These are phyloP conservation scores for Poterioochromonas sp. DNA, from an alignment of 352 stramenopile genomes.

Conservation along the genomic window DNA sequence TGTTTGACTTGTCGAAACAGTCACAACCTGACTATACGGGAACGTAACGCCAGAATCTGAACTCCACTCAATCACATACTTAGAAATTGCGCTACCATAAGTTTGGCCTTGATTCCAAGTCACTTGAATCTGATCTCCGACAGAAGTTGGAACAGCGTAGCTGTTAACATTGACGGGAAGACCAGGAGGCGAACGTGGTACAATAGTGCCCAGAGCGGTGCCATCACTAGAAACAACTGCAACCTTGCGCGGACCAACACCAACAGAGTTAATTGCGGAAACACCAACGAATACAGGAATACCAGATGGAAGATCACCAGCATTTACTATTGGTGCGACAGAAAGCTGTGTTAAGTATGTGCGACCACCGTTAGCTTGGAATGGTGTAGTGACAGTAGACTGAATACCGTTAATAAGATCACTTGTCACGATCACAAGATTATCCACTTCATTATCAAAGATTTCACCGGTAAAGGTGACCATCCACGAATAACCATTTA, in stretches of 20 bases:
- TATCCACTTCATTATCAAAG: slow-evolving; percentile 47
- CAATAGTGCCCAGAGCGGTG: slow-evolving; percentile 35
- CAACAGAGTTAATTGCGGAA: slow-evolving; percentile 70
- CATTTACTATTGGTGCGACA: slow-evolving; percentile 45
- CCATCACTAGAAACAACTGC: slow-evolving; percentile 47
- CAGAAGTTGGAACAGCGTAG: slow-evolving; percentile 62
- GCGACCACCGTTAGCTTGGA: not conserved
- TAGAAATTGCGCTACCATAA: slow-evolving; percentile 58
- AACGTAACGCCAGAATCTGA: slow-evolving; percentile 52
- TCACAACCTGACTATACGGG: slow-evolving; percentile 11
- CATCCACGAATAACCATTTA: slow-evolving; percentile 55
- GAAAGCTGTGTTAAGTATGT: not conserved
- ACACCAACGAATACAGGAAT: slow-evolving; percentile 76
- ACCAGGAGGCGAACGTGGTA: slow-evolving; percentile 57
- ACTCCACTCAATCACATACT: slow-evolving; percentile 75
- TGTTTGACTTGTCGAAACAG: slow-evolving; percentile 40
- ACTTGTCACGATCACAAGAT: slow-evolving; percentile 43
- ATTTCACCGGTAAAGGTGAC: slow-evolving; percentile 74
- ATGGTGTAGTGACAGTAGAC: not conserved
- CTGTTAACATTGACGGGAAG: slow-evolving; percentile 64
- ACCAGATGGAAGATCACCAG: slow-evolving; percentile 61
- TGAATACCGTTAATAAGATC: not conserved
- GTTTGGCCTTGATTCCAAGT: slow-evolving; percentile 59
- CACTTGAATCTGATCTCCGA: slow-evolving; percentile 64
- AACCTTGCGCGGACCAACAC: slow-evolving; percentile 55